Evolutionary conservation across 148 eudicot species (phyloP).

Genomic region (Cornus suecica): DNA sequence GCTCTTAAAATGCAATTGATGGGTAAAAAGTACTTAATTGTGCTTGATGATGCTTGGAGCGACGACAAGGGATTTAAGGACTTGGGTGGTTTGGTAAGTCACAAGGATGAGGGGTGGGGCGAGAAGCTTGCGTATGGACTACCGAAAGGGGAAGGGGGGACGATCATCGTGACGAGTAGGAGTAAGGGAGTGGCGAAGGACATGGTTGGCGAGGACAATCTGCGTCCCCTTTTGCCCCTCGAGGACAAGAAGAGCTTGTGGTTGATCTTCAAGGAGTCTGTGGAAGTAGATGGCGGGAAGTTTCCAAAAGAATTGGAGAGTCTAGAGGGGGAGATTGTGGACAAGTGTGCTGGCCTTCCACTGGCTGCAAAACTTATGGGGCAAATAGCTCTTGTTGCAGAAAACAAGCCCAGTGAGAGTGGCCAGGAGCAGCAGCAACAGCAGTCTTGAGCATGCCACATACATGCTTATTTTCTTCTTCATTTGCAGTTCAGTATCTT

Average conservation of each 20-base stretch:
- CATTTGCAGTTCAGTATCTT: not conserved
- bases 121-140: constrained; percentile 21
- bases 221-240: constrained; percentile 16
- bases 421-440: not conserved
- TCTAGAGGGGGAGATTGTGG: constrained; percentile 5
- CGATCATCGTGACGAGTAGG: constrained; percentile 24
- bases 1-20: constrained; percentile 19
- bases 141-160: constrained; percentile 35
- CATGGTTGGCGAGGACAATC: constrained; percentile 29
- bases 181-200: constrained; percentile 1
- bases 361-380: constrained; percentile 24
- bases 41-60: constrained; percentile 29
- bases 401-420: not conserved
- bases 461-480: not conserved
- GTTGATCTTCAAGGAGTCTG: constrained; percentile 21
- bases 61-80: not conserved
- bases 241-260: constrained; percentile 10
- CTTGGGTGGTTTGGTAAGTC: not conserved
- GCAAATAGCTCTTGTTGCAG: not conserved
- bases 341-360: constrained; percentile 22
- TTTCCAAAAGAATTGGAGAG: not conserved
- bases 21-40: constrained; percentile 31
- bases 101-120: constrained; percentile 3
- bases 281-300: constrained; percentile 4
- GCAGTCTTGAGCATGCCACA: not conserved